phyloP scores from a whole-genome alignment of 805 yeast species.

The Saccharomycopsis synnaedendra region DNA sequence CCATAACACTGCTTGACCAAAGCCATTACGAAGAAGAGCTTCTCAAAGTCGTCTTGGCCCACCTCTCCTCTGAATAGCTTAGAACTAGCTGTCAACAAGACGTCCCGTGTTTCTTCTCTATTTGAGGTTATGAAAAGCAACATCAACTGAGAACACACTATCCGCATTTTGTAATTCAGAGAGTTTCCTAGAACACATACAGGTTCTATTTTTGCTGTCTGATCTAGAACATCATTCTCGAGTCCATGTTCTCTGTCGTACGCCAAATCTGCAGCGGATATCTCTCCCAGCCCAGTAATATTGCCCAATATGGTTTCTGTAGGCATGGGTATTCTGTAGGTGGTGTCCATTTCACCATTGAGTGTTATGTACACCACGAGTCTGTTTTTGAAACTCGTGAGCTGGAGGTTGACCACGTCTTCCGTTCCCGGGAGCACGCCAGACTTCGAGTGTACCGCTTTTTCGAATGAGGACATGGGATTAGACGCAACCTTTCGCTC shows the following conservation, averaged over 20 bases:
- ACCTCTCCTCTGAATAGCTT: slow-evolving; percentile 31
- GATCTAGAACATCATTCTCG: slow-evolving; percentile 20
- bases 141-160: slow-evolving; percentile 35
- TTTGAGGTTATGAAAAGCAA: slow-evolving; percentile 11
- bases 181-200: slow-evolving; percentile 36
- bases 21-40: slow-evolving; percentile 32
- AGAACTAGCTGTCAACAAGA: slow-evolving; percentile 34
- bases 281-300: slow-evolving; percentile 15
- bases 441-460: no score
- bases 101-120: slow-evolving; percentile 14
- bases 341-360: slow-evolving; percentile 39
- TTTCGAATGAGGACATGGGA: no score
- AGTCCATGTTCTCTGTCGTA: slow-evolving; percentile 17
- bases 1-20: slow-evolving; percentile 19
- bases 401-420: slow-evolving; percentile 11
- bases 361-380: slow-evolving; percentile 28
- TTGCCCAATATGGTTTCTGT: slow-evolving; percentile 1
- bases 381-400: slow-evolving; percentile 27
- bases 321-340: slow-evolving; percentile 28
- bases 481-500: no score
- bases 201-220: slow-evolving; percentile 31
- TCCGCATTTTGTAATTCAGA: slow-evolving; percentile 34
- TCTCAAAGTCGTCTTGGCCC: slow-evolving; percentile 33
- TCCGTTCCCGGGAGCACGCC: neutral
- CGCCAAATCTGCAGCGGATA: slow-evolving; percentile 13